Evolutionary conservation across 768 basidiomycete genomes (phyloP).

Genomic region (Naematelia aurantialba): DNA sequence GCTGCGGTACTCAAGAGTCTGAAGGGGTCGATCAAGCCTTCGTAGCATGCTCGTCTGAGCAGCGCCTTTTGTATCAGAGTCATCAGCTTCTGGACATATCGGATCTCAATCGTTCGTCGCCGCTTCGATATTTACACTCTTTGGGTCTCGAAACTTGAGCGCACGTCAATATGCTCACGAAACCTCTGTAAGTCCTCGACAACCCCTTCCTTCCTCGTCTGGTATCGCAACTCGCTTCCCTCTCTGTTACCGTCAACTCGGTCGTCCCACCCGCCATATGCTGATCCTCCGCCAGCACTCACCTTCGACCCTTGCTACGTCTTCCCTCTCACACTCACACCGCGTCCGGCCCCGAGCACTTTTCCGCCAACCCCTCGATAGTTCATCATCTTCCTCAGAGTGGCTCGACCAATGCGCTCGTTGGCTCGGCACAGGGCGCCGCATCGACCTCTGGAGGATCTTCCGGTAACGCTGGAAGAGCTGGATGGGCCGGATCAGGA

Average conservation of each 20-base stretch:
- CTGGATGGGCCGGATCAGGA: slow-evolving; percentile 35
- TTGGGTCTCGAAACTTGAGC: background rate
- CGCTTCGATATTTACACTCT: background rate
- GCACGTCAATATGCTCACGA: slow-evolving; percentile 16
- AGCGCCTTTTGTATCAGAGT: background rate
- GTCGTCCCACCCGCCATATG: background rate
- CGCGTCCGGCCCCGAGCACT: slow-evolving; percentile 36
- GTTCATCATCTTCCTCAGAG: slow-evolving; percentile 41
- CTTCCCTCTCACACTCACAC: slow-evolving; percentile 25
- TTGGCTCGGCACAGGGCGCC: slow-evolving; percentile 3
- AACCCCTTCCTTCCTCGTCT: background rate
- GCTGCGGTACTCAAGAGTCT: too few species aligned
- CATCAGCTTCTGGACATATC: background rate
- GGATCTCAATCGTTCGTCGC: background rate
- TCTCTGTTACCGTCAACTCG: too few species aligned
- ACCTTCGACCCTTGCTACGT: slow-evolving; percentile 48
- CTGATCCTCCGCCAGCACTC: slow-evolving; percentile 30
- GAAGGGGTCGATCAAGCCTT: too few species aligned
- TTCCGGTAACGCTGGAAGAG: slow-evolving; percentile 25
- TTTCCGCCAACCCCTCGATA: slow-evolving; percentile 46
- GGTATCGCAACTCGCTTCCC: too few species aligned
- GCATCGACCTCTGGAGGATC: slow-evolving; percentile 10
- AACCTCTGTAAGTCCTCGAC: slow-evolving; percentile 19
- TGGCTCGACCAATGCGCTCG: slow-evolving; percentile 14
- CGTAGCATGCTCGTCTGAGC: background rate